Conservation (phyloP, 2,329 filamentous ascomycete species). For the Paracamarosporium sp. region DNA sequence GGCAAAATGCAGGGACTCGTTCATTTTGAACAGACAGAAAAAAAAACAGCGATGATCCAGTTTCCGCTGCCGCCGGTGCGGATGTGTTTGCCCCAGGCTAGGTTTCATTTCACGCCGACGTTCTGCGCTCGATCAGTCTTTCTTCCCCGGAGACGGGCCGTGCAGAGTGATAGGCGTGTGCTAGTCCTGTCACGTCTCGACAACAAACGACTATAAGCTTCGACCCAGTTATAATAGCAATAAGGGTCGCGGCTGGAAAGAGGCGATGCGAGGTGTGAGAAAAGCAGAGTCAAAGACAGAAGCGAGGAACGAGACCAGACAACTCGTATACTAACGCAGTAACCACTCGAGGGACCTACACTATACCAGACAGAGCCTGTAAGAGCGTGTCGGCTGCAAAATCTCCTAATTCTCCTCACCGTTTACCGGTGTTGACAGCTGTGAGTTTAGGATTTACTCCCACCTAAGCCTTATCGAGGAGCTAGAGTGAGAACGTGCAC, state of each 20-base stretch:
- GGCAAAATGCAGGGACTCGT: neutral
- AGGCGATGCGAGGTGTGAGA: neutral
- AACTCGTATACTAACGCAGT: neutral
- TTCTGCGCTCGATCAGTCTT: constrained; percentile 1
- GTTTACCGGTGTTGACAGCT: too few relatives aligned
- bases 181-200: neutral
- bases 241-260: neutral
- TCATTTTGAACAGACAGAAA: neutral
- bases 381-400: too few relatives aligned
- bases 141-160: neutral
- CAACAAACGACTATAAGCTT: constrained; percentile 2
- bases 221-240: constrained; percentile 5
- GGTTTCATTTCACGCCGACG: constrained; percentile 18
- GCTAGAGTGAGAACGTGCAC: neutral
- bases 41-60: constrained; percentile 2
- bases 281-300: neutral
- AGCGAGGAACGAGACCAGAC: neutral
- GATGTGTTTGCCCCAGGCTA: constrained; percentile 11
- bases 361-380: too few relatives aligned
- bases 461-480: too few relatives aligned
- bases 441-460: too few relatives aligned
- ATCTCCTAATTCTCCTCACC: neutral
- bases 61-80: neutral
- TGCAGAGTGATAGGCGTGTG: neutral
- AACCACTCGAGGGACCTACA: too few relatives aligned